These are phyloP conservation scores for Endocalyx cinctus DNA, from an alignment of 2,329 filamentous ascomycete species.

Conservation along the genomic window DNA sequence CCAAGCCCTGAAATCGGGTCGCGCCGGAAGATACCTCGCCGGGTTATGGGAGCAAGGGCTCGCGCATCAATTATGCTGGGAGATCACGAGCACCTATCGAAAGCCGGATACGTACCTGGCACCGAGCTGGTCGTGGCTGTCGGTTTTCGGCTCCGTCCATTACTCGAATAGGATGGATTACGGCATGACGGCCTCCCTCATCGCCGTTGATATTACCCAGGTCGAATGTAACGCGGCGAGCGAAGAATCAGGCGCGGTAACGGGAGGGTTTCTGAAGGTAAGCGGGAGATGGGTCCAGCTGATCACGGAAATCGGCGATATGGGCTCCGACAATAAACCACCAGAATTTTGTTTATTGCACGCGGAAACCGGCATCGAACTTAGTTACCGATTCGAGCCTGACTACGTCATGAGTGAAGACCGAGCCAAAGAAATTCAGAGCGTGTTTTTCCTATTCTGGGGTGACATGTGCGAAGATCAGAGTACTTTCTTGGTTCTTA, in stretches of 20 bases:
- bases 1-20: constrained; percentile 4
- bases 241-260: not conserved
- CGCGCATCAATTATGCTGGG: constrained; percentile 8
- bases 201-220: constrained; percentile 7
- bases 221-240: constrained; percentile 1
- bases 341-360: constrained; percentile 2
- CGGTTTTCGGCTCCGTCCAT: constrained; percentile 3
- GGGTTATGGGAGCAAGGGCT: constrained; percentile 8
- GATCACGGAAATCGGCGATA: not conserved
- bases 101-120: constrained; percentile 3
- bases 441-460: constrained; percentile 5
- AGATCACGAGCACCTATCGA: constrained; percentile 1
- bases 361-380: not conserved
- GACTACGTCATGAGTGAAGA: constrained; percentile 6
- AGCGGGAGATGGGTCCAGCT: constrained; percentile 2
- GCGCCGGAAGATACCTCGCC: constrained; percentile 7
- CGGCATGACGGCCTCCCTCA: not conserved
- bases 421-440: constrained; percentile 1
- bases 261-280: constrained; percentile 4
- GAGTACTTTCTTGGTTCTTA: constrained; percentile 4
- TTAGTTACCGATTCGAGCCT: not conserved
- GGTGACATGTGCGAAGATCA: constrained; percentile 2
- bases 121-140: constrained; percentile 12
- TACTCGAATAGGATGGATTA: constrained; percentile 9
- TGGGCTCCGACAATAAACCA: not conserved